phyloP scores from a whole-genome alignment of 371 early-diverging fungal species.

The Mortierella sp. region DNA sequence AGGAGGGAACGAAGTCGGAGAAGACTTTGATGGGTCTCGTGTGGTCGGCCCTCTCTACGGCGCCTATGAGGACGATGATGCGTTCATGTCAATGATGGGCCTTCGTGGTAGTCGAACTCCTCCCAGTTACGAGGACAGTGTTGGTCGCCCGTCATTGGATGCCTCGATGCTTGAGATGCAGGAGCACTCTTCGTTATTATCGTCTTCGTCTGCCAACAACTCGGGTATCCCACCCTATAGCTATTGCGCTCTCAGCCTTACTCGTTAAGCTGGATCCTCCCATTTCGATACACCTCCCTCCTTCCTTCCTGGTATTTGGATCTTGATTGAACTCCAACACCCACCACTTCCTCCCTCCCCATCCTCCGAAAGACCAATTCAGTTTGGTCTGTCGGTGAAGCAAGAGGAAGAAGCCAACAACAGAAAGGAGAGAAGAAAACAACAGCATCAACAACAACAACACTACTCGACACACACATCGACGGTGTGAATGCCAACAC shows the following conservation, averaged over 20 bases:
- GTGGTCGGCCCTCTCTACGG: slow-evolving; percentile 37
- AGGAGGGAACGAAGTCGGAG: neutral
- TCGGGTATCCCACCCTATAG: slow-evolving; percentile 10
- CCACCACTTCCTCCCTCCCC: neutral
- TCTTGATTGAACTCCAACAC: neutral
- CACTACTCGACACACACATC: neutral
- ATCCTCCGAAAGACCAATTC: neutral
- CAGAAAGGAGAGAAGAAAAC: neutral
- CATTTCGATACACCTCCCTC: neutral
- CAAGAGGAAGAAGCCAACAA: neutral
- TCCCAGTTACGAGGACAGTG: slow-evolving; percentile 53
- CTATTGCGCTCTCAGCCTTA: slow-evolving; percentile 14
- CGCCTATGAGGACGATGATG: slow-evolving; percentile 53
- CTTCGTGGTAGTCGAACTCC: slow-evolving; percentile 54
- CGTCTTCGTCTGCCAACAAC: neutral
- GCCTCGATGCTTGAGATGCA: slow-evolving; percentile 32
- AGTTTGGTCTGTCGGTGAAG: neutral
- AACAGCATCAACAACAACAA: neutral
- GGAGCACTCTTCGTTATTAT: neutral
- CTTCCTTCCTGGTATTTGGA: neutral
- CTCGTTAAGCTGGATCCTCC: slow-evolving; percentile 26
- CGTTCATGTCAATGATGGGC: slow-evolving; percentile 54
- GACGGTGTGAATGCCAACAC: neutral
- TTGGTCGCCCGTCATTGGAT: slow-evolving; percentile 48
- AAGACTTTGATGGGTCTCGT: slow-evolving; percentile 11